phyloP scores from a whole-genome alignment of 208 protist genomes.

The Acanthamoeba triangularis region DNA sequence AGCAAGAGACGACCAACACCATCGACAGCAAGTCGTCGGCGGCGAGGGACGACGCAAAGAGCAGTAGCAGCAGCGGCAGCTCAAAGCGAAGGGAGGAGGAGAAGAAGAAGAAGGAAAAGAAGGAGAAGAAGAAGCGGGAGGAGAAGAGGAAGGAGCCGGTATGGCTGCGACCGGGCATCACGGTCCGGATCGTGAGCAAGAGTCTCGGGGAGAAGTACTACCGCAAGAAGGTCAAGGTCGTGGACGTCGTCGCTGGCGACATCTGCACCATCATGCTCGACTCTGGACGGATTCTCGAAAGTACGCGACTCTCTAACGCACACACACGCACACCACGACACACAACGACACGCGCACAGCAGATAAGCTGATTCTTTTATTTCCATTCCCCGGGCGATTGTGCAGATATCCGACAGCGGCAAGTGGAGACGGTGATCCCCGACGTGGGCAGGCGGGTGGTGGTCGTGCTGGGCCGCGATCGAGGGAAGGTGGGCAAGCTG shows the following conservation, averaged over 20 bases:
- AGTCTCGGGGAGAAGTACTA: conserved; percentile 60
- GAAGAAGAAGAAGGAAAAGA: background rate
- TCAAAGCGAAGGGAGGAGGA: background rate
- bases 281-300: conserved; percentile 1
- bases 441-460: conserved; percentile 30
- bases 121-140: background rate
- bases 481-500: conserved; percentile 40
- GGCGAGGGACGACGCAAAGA: background rate
- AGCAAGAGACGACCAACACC: background rate
- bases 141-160: conserved; percentile 18
- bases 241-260: conserved; percentile 46
- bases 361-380: background rate
- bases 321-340: background rate
- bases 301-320: background rate
- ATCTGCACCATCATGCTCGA: conserved; percentile 49
- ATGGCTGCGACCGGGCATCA: conserved; percentile 19
- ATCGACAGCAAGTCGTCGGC: background rate
- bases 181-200: conserved; percentile 47
- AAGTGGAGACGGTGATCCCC: conserved; percentile 56
- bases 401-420: conserved; percentile 14
- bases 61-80: background rate
- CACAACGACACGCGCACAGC: background rate
- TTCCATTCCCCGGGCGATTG: too few species aligned
- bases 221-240: conserved; percentile 51
- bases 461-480: conserved; percentile 33